phyloP scores from a whole-genome alignment of 192 early-diverging fungal species.

The Coemansia sp. region DNA sequence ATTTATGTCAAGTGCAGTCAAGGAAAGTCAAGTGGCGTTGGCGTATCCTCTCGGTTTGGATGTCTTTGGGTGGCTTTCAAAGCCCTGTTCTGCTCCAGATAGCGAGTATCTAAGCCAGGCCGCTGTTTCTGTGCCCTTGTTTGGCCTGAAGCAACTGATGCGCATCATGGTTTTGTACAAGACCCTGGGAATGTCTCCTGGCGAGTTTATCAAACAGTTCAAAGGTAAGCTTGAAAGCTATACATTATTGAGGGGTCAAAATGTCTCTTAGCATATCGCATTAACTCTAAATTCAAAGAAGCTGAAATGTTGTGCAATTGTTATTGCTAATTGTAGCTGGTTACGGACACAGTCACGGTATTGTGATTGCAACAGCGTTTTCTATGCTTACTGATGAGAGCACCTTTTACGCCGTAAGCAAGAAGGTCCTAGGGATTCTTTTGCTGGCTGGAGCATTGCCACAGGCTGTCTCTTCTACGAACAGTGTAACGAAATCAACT shows the following conservation, averaged over 20 bases:
- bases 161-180: constrained; percentile 70
- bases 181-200: constrained; percentile 60
- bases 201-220: constrained; percentile 22
- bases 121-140: constrained; percentile 74
- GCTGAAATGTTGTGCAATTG: background rate
- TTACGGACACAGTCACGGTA: constrained; percentile 90
- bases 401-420: constrained; percentile 73
- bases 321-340: constrained; percentile 15
- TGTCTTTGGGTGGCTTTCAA: constrained; percentile 75
- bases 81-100: constrained; percentile 66
- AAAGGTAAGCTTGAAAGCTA: constrained; percentile 33
- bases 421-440: constrained; percentile 76
- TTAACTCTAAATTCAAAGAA: background rate
- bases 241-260: background rate
- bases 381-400: constrained; percentile 73
- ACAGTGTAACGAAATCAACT: background rate
- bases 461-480: constrained; percentile 56
- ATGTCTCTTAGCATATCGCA: background rate
- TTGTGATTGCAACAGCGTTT: constrained; percentile 81
- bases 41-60: constrained; percentile 68
- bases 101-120: constrained; percentile 68
- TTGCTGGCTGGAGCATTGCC: constrained; percentile 83
- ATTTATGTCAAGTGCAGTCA: constrained; percentile 59
- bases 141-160: constrained; percentile 86
- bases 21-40: constrained; percentile 53